Evolutionary conservation across 2,329 filamentous ascomycete species (phyloP).

Genomic region (Paecilomyces sp.): DNA sequence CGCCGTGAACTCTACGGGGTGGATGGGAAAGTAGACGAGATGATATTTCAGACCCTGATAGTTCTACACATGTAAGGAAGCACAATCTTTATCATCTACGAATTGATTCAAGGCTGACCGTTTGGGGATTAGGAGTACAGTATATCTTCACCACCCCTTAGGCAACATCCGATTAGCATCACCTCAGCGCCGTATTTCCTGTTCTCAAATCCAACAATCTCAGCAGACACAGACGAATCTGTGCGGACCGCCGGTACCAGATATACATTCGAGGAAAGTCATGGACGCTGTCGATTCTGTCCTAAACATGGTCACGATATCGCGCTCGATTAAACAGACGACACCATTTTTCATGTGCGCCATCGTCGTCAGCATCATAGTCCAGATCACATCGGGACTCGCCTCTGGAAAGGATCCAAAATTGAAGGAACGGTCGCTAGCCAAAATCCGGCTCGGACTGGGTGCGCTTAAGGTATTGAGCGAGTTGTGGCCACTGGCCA

Average conservation of each 20-base stretch:
- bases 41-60: not conserved
- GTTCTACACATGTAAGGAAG: not conserved
- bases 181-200: not conserved
- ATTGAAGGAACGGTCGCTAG: not conserved
- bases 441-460: not conserved
- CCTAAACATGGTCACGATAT: not conserved
- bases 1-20: not conserved
- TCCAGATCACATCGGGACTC: not conserved
- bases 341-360: not conserved
- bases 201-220: not conserved
- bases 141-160: not conserved
- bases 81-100: not conserved
- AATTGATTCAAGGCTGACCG: not conserved
- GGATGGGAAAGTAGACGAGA: not conserved
- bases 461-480: not conserved
- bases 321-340: not conserved
- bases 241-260: not conserved
- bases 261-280: not conserved
- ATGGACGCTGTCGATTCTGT: not conserved
- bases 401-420: not conserved
- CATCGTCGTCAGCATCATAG: not conserved
- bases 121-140: not conserved
- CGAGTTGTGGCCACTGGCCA: not conserved
- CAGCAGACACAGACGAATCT: not conserved
- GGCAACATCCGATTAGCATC: not conserved